Evolutionary conservation across 169 alveolate species (phyloP).

Genomic region (Theileria parva): DNA sequence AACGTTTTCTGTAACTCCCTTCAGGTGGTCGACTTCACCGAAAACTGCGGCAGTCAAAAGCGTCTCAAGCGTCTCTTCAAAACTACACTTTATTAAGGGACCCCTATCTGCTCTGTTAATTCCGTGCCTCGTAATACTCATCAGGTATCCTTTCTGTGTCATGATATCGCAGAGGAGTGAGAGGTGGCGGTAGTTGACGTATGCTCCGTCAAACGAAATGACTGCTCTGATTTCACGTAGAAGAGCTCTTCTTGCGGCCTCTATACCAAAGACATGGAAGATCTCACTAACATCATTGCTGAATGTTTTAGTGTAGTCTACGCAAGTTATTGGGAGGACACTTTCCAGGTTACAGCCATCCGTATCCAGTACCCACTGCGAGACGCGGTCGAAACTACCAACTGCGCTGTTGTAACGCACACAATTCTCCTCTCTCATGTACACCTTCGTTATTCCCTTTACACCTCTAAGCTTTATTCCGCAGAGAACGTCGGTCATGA

Average conservation of each 20-base stretch:
- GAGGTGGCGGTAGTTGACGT: constrained; percentile 98
- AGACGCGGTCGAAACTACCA: constrained; percentile 86
- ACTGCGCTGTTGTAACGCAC: constrained; percentile 84
- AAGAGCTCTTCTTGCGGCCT: constrained; percentile 98
- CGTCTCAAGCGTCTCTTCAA: constrained; percentile 99
- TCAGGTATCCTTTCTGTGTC: constrained; percentile 99
- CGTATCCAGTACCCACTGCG: constrained; percentile 98
- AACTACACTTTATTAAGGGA: constrained; percentile 96
- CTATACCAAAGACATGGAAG: constrained; percentile 95
- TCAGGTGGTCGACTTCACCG: constrained; percentile 89
- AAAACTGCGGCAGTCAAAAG: constrained; percentile 98
- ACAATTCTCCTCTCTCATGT: constrained; percentile 93
- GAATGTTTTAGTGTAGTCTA: constrained; percentile 91
- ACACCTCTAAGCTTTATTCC: constrained; percentile 81
- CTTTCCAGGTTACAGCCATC: constrained; percentile 97
- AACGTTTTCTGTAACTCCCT: constrained; percentile 95
- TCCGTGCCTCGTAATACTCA: constrained; percentile 99
- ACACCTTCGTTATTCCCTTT: constrained; percentile 91
- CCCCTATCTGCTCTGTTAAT: constrained; percentile 97
- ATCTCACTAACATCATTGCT: constrained; percentile 98
- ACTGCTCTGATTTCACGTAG: constrained; percentile 93
- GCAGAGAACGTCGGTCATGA: constrained; percentile 84
- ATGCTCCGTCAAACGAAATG: constrained; percentile 91
- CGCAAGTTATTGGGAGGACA: constrained; percentile 86
- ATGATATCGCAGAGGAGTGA: constrained; percentile 97